Evolutionary conservation across 768 basidiomycete genomes (phyloP), one percentile per base, ranked within the genome.

Genomic region (Leucocoprinus leucothites): DNA sequence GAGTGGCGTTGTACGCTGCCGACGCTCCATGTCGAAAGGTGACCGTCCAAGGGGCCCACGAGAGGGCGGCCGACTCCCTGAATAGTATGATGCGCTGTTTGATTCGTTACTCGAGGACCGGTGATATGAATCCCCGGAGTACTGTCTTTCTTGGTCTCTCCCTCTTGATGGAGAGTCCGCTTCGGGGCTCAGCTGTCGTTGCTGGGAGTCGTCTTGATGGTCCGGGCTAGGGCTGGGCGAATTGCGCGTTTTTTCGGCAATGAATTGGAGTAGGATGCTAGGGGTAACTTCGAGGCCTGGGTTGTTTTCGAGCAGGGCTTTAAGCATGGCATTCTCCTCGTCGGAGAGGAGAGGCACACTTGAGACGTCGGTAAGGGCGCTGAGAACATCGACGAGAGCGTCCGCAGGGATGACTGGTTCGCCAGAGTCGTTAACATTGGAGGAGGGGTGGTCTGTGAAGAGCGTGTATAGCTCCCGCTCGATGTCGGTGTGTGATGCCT

Each of bases 1-100:
- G 1, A 91, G 70, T 0, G 89, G 91, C 0, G 84, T 84, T 8
- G 87, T 77, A 18, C 91, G 80, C 64, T 90, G 89, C 56, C 91
- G 72, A 26, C 80, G 76, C 44, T 85, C 79, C 0, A 80, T 76
- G 61, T 92, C 90, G 59, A 92, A 87, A 3, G 82, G 82, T 0
- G 88, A 89, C 31, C 78, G 61, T 58, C 51, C 36, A 59, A 63
- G 77, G 4, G 79, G 76, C 1, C 79, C 81, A 31, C 73, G 65
- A 28, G 82, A 85, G 6, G 82, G 73, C 8, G 82, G 78, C 3
- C 84, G 74, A 61, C 82, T 84, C 0, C 67, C 63, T 21, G 69
- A 67, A 41, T 71, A 67, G 24, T 63, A 63, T 3, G 78, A 74
- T 1, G 76, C 74, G 5, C 76, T 77, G 16, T 63, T 67, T 1